These are phyloP conservation scores for Candida golubevii DNA, from an alignment of 805 yeast species.

Conservation along the genomic window DNA sequence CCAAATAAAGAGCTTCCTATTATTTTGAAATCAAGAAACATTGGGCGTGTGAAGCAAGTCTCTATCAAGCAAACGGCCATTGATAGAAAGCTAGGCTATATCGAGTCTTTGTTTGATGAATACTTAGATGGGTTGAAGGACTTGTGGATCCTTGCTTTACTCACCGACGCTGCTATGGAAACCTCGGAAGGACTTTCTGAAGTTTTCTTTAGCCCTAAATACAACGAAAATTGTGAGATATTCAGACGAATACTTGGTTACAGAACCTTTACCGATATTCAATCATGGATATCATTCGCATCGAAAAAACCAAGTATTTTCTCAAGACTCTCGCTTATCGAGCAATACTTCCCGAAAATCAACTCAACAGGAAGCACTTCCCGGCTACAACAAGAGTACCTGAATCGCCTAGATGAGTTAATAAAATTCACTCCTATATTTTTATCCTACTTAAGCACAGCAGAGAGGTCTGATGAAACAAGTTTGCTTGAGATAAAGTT, in stretches of 20 bases:
- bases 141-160: conserved; percentile 14
- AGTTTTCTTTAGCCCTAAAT: too few relatives aligned
- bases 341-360: too few relatives aligned
- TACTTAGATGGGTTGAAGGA: conserved; percentile 13
- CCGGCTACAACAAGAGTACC: conserved; percentile 7
- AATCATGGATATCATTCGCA: conserved; percentile 12
- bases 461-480: conserved; percentile 2
- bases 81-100: not conserved
- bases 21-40: not conserved
- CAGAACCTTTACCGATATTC: conserved; percentile 7
- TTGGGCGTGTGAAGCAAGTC: too few relatives aligned
- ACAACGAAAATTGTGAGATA: not conserved
- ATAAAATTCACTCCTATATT: conserved; percentile 10
- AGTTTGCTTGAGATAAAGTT: conserved; percentile 11
- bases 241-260: not conserved
- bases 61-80: too few relatives aligned
- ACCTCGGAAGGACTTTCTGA: not conserved
- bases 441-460: conserved; percentile 3
- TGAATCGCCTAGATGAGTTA: conserved; percentile 11
- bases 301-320: conserved; percentile 10
- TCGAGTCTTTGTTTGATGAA: conserved; percentile 7
- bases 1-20: conserved; percentile 51
- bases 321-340: not conserved
- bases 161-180: conserved; percentile 8
- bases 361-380: too few relatives aligned